These are phyloP conservation scores for Botryotinia calthae DNA, from an alignment of 2,329 filamentous ascomycete species.

Conservation along the genomic window DNA sequence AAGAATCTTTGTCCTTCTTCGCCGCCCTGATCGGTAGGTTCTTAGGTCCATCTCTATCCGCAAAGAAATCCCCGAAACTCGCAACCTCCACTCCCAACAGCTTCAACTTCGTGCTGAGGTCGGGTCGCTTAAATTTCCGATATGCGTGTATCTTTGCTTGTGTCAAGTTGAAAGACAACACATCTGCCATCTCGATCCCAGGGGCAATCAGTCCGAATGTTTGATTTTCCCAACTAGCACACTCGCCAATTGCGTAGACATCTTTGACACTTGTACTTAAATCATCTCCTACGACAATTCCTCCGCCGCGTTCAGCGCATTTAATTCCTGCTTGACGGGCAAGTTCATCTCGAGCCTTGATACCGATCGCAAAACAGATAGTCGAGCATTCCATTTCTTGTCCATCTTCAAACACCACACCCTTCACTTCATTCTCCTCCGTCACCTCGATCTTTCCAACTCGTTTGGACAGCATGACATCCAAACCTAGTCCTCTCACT, in stretches of 20 bases:
- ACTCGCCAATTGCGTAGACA: conserved; percentile 88
- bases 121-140: conserved; percentile 73
- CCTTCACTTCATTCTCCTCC: conserved; percentile 64
- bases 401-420: conserved; percentile 78
- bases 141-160: conserved; percentile 71
- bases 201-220: conserved; percentile 88
- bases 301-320: conserved; percentile 70
- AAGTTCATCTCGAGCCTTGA: conserved; percentile 76
- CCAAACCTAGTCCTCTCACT: conserved; percentile 72
- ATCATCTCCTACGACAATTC: conserved; percentile 59
- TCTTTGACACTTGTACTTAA: conserved; percentile 68
- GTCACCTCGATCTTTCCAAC: conserved; percentile 71
- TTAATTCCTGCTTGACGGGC: conserved; percentile 67
- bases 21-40: conserved; percentile 61
- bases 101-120: conserved; percentile 90
- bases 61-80: conserved; percentile 92
- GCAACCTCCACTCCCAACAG: conserved; percentile 87
- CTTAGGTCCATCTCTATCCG: conserved; percentile 78
- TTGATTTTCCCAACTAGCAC: conserved; percentile 83
- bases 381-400: conserved; percentile 74
- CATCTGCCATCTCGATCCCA: conserved; percentile 88
- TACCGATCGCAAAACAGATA: conserved; percentile 87
- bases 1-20: conserved; percentile 44
- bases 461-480: conserved; percentile 73
- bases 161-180: conserved; percentile 87